Conservation (phyloP, 306 rosid genomes). For the Cyamopsis tetragonoloba region DNA sequence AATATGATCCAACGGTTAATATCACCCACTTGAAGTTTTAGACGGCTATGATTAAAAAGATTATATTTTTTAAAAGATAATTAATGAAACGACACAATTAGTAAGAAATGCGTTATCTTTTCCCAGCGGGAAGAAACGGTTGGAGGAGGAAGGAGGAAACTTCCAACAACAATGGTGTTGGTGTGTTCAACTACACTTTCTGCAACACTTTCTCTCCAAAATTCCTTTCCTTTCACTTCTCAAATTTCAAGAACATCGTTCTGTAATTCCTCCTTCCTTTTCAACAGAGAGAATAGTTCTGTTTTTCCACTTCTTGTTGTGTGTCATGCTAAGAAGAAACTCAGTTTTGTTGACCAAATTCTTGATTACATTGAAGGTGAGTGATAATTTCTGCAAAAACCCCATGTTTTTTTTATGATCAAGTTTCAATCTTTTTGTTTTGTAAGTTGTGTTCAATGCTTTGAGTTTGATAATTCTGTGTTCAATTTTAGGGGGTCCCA, state of each 20-base stretch:
- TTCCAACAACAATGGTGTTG: conserved; percentile 63
- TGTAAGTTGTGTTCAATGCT: background rate
- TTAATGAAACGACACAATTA: background rate
- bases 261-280: conserved; percentile 24
- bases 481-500: conserved; percentile 68
- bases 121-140: conserved; percentile 52
- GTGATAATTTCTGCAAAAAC: background rate
- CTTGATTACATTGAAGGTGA: conserved; percentile 92
- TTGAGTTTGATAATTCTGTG: conserved; percentile 2
- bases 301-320: conserved; percentile 12
- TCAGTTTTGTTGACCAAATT: conserved; percentile 72
- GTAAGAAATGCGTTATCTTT: conserved; percentile 36
- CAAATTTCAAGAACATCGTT: conserved; percentile 28
- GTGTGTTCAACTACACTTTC: conserved; percentile 35
- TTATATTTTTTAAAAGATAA: background rate
- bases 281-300: conserved; percentile 19
- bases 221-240: conserved; percentile 16
- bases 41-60: conserved; percentile 17
- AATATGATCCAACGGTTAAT: conserved; percentile 24
- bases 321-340: conserved; percentile 79
- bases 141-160: conserved; percentile 36
- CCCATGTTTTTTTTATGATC: background rate
- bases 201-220: conserved; percentile 36
- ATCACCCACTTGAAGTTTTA: background rate
- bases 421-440: background rate